Evolutionary conservation across 345 rosid species (phyloP).

Genomic region (Turnera subulata): DNA sequence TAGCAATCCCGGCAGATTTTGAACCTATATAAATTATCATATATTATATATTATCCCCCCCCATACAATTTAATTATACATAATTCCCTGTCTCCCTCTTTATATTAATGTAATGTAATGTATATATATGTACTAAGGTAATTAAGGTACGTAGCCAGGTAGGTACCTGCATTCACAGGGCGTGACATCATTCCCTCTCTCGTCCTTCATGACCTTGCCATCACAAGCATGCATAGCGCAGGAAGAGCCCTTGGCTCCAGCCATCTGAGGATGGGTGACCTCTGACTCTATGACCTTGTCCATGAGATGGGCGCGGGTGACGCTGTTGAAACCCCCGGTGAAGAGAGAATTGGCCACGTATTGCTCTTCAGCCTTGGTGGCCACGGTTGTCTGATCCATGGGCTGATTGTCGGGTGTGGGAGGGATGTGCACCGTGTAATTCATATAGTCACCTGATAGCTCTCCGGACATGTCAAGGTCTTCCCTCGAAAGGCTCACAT

Average conservation of each 20-base stretch:
- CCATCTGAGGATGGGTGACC: conserved; percentile 95
- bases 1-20: conserved; percentile 92
- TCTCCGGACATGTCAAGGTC: conserved; percentile 87
- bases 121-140: not conserved
- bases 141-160: not conserved
- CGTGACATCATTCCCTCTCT: conserved; percentile 69
- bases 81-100: not conserved
- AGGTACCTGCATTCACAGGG: conserved; percentile 88
- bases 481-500: conserved; percentile 79
- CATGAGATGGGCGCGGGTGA: conserved; percentile 92
- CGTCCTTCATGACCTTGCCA: conserved; percentile 90
- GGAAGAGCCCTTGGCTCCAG: conserved; percentile 75
- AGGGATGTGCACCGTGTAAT: conserved; percentile 92
- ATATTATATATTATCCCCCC: too few species aligned
- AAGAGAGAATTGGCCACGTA: conserved; percentile 84
- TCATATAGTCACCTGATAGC: conserved; percentile 68
- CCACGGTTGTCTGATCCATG: conserved; percentile 56
- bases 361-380: conserved; percentile 76
- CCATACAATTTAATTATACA: too few species aligned
- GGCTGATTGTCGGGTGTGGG: conserved; percentile 95
- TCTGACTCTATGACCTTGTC: conserved; percentile 95
- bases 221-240: conserved; percentile 93
- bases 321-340: conserved; percentile 93
- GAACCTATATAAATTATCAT: conserved; percentile 41
- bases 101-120: not conserved